A percentile compares a stretch with the other conserved stretches of the same genome.
Conservation (phyloP, 177 flowering plant species). For the Vitis hybrid region DNA sequence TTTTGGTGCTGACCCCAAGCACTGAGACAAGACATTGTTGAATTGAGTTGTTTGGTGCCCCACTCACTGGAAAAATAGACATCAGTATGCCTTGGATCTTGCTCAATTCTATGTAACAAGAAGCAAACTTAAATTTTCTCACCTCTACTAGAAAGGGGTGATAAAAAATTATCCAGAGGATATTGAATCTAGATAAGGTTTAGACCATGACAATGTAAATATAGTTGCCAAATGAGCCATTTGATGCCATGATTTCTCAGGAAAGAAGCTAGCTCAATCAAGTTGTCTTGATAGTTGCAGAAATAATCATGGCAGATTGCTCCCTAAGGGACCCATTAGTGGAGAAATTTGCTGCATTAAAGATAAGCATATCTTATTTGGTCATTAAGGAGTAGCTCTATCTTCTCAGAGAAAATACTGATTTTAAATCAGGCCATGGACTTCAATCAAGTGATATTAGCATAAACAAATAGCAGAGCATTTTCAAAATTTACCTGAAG, state of each 20-base stretch:
- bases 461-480: not conserved
- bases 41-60: too few relatives aligned
- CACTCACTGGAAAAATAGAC: too few relatives aligned
- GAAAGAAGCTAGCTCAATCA: not conserved
- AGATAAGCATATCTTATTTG: not conserved
- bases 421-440: not conserved
- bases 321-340: not conserved
- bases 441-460: not conserved
- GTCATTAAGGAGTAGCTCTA: not conserved
- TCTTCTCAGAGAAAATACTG: not conserved
- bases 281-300: not conserved
- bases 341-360: not conserved
- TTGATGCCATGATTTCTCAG: not conserved
- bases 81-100: too few relatives aligned
- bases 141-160: too few relatives aligned
- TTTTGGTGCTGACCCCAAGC: too few relatives aligned
- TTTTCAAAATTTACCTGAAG: constrained; percentile 67
- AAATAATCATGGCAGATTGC: not conserved
- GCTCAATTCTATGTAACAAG: too few relatives aligned
- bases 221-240: not conserved
- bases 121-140: too few relatives aligned
- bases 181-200: too few relatives aligned
- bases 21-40: too few relatives aligned
- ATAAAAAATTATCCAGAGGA: too few relatives aligned
- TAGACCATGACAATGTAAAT: too few relatives aligned